Evolutionary conservation across 2,329 filamentous ascomycete species (phyloP).

Genomic region (Allantophomopsis lycopodina): DNA sequence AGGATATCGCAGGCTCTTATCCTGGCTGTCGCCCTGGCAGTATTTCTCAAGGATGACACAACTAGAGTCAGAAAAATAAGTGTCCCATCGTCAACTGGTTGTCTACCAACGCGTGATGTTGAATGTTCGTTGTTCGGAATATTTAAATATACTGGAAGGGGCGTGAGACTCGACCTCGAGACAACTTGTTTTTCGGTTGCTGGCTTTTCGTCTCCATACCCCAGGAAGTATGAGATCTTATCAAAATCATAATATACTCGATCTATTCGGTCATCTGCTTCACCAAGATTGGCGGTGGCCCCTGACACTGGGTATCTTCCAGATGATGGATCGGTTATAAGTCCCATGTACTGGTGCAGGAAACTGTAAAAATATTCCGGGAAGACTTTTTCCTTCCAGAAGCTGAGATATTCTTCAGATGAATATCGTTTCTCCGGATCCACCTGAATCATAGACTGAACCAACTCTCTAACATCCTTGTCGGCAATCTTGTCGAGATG

Average conservation of each 20-base stretch:
- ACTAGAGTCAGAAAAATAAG: slow-evolving; percentile 84
- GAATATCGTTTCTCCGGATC: slow-evolving; percentile 86
- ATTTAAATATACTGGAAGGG: slow-evolving; percentile 74
- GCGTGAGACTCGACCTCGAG: slow-evolving; percentile 37
- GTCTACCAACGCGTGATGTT: slow-evolving; percentile 43
- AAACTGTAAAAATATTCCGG: slow-evolving; percentile 97
- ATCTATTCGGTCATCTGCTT: slow-evolving; percentile 89
- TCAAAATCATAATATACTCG: slow-evolving; percentile 91
- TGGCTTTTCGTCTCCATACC: slow-evolving; percentile 41
- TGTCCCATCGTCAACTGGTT: slow-evolving; percentile 71
- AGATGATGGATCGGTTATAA: slow-evolving; percentile 82
- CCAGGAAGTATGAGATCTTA: slow-evolving; percentile 91
- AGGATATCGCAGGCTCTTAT: slow-evolving; percentile 84
- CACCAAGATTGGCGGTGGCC: slow-evolving; percentile 58
- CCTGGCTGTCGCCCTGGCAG: slow-evolving; percentile 74
- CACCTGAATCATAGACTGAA: slow-evolving; percentile 90
- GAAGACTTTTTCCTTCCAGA: slow-evolving; percentile 86
- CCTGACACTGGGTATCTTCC: slow-evolving; percentile 61
- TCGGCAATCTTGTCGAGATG: slow-evolving; percentile 81
- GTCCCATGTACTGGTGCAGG: slow-evolving; percentile 92
- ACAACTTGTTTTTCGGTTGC: slow-evolving; percentile 20
- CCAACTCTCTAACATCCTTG: slow-evolving; percentile 72
- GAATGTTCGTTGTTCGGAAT: slow-evolving; percentile 74
- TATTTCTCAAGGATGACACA: slow-evolving; percentile 78
- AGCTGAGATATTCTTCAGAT: slow-evolving; percentile 84